phyloP scores from a whole-genome alignment of 306 rosid species.

The Pachyrhizus erosus region DNA sequence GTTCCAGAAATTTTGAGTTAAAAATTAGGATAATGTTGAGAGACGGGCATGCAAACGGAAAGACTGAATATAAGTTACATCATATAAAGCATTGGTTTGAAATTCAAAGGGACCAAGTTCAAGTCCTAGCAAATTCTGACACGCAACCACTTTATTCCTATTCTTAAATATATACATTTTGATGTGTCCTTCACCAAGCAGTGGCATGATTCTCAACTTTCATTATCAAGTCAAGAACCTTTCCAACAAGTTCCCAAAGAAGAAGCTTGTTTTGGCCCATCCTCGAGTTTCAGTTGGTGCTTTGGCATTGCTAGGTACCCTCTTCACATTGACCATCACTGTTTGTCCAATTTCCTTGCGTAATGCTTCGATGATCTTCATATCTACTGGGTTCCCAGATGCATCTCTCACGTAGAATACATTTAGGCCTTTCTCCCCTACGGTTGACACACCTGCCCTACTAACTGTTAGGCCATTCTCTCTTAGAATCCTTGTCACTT shows the following conservation, averaged over 20 bases:
- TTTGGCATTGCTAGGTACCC: slow-evolving; percentile 58
- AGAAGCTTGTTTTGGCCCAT: slow-evolving; percentile 85
- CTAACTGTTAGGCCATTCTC: slow-evolving; percentile 78
- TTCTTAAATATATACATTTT: slow-evolving; percentile 41
- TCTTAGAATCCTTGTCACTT: slow-evolving; percentile 79
- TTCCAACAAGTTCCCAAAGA: slow-evolving; percentile 83
- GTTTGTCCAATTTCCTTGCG: slow-evolving; percentile 74
- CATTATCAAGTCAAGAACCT: slow-evolving; percentile 58
- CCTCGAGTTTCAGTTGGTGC: slow-evolving; percentile 62
- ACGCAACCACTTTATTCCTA: slow-evolving; percentile 52
- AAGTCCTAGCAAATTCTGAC: slow-evolving; percentile 42
- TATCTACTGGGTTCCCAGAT: slow-evolving; percentile 75
- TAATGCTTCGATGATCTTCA: slow-evolving; percentile 63
- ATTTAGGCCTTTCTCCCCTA: slow-evolving; percentile 76
- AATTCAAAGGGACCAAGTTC: not conserved
- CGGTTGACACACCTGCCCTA: slow-evolving; percentile 79
- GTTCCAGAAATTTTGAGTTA: not conserved
- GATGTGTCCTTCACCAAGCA: slow-evolving; percentile 25
- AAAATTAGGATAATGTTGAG: not conserved
- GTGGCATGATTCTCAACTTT: slow-evolving; percentile 14
- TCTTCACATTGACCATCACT: slow-evolving; percentile 75
- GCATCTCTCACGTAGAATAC: slow-evolving; percentile 85
- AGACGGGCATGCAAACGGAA: not conserved
- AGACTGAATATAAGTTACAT: not conserved
- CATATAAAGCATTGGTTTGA: not conserved